phyloP scores from a whole-genome alignment of 306 rosid genomes.

The Gastrolobium villosum region DNA sequence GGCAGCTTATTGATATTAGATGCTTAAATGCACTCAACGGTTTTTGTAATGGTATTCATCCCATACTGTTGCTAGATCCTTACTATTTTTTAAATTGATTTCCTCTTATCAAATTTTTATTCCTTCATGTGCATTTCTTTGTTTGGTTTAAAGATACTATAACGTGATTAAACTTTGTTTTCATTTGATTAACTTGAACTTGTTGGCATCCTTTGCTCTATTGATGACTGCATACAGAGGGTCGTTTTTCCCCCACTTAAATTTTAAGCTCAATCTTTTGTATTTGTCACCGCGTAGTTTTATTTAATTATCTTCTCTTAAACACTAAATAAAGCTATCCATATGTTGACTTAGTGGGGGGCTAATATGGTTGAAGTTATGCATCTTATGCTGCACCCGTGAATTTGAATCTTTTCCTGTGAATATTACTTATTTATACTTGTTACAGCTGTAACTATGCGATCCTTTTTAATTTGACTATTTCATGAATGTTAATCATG shows the following conservation, averaged over 20 bases:
- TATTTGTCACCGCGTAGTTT: not conserved
- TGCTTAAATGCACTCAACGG: not conserved
- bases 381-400: constrained; percentile 5
- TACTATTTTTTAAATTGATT: not conserved
- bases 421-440: not conserved
- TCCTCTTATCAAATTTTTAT: not conserved
- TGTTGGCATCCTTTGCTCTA: constrained; percentile 5
- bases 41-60: not conserved
- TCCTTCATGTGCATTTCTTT: not conserved
- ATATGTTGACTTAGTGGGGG: not conserved
- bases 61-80: not conserved
- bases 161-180: not conserved
- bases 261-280: constrained; percentile 1
- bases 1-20: not conserved
- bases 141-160: constrained; percentile 4
- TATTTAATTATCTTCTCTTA: not conserved
- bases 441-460: constrained; percentile 16
- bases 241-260: not conserved
- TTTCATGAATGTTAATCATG: not conserved
- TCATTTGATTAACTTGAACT: not conserved
- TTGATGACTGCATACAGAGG: not conserved
- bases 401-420: constrained; percentile 29
- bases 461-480: constrained; percentile 17
- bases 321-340: not conserved
- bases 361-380: constrained; percentile 11